phyloP scores from a whole-genome alignment of 2,329 filamentous ascomycete species.

The Claviceps quebecensis region DNA sequence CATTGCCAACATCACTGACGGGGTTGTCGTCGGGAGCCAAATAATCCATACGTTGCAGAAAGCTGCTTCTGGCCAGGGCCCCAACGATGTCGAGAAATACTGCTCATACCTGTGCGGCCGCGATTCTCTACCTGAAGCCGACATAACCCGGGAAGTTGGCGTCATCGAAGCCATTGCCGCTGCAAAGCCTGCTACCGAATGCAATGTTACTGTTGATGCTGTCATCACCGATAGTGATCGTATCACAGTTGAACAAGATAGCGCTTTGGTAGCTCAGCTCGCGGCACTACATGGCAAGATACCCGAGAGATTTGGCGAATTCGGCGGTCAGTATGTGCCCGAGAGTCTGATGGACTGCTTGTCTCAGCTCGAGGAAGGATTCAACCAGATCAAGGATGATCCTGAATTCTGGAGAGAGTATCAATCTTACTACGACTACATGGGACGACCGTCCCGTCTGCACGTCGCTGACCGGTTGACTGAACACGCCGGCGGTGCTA shows the following conservation, averaged over 20 bases:
- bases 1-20: constrained; percentile 72
- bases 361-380: constrained; percentile 77
- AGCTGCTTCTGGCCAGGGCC: constrained; percentile 19
- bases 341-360: constrained; percentile 97
- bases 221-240: constrained; percentile 55
- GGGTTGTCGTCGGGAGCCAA: constrained; percentile 92
- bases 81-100: constrained; percentile 71
- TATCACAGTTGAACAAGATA: constrained; percentile 39
- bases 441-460: constrained; percentile 84
- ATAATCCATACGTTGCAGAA: constrained; percentile 64
- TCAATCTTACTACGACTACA: constrained; percentile 89
- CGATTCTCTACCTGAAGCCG: constrained; percentile 19
- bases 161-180: constrained; percentile 53
- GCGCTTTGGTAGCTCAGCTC: constrained; percentile 65
- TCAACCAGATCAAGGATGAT: constrained; percentile 76
- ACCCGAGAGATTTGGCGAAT: constrained; percentile 83
- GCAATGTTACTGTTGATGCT: constrained; percentile 38
- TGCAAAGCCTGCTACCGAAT: constrained; percentile 26
- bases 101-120: constrained; percentile 54
- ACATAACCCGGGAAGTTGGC: constrained; percentile 49
- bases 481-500: constrained; percentile 77
- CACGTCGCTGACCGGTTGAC: constrained; percentile 83
- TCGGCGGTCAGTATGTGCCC: constrained; percentile 93
- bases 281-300: constrained; percentile 69
- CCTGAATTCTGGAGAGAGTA: constrained; percentile 95